Evolutionary conservation across 2,329 filamentous ascomycete species (phyloP), one percentile per base, ranked within the genome.

Genomic region (Colletotrichum sp.): DNA sequence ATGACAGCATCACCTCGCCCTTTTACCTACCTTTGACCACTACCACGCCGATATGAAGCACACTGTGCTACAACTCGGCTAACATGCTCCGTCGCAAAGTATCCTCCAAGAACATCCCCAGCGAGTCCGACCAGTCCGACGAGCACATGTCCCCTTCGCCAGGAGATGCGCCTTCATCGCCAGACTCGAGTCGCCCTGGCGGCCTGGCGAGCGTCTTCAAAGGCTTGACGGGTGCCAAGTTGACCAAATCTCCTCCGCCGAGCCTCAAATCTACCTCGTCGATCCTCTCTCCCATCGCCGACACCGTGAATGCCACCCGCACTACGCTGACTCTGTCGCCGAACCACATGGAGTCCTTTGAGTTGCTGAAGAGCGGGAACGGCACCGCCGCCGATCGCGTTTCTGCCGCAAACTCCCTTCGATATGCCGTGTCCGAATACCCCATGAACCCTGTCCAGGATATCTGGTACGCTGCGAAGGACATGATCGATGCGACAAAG

Each of bases 381-480:
- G 91, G 89, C 39, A 83, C 86, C 28, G 83, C 89, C 6, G 84
- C 83, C 77, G 91, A 93, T 78, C 88, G 92, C 55, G 86, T 92
- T 26, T 84, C 88, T 28, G 92, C 92, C 10, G 92, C 91, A 60
- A 87, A 88, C 72, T 86, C 88, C n/a, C 84, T 94, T 55, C 89
- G 90, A 57, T 84, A 88, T 79, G 87, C 89, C 73, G 87, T 93
- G 39, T 84, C 88, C 36, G 91, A 93, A 77, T 92, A 91, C 79
- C 90, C 92, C 7, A 84, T 93, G 32, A 90, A 89, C 73, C 88
- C 90, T 8, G 88, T 92, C 15, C 85, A 91, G 65, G 90, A 91
- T 62, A 92, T 94, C 72, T 94, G 93, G 91, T 89, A 92, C 77
- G 91, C 91, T 16, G 92, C 89, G 62, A 93, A 92, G 81, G 92